A percentile compares a stretch with the other conserved stretches of the same genome.
Conservation (phyloP, 805 yeast genomes). For the Barnettozyma wickerhamii region DNA sequence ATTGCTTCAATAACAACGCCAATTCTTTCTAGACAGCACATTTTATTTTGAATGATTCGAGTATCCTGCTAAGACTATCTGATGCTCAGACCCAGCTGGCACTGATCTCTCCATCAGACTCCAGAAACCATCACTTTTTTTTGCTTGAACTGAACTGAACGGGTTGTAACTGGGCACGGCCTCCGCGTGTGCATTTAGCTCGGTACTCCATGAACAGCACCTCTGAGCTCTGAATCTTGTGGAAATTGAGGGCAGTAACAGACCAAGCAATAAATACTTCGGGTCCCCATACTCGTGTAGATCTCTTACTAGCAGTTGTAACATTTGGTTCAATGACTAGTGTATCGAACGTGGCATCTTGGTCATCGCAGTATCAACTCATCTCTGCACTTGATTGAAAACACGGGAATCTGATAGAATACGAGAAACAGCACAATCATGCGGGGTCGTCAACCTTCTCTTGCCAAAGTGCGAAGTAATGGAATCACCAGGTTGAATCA, state of each 20-base stretch:
- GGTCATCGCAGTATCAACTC: conserved; percentile 31
- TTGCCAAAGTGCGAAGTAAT: conserved; percentile 44
- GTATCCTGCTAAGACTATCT: conserved; percentile 63
- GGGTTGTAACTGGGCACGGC: conserved; percentile 75
- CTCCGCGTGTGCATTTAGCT: conserved; percentile 66
- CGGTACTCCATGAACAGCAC: conserved; percentile 57
- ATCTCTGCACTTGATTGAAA: too few species aligned
- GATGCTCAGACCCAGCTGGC: conserved; percentile 65
- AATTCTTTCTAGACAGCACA: conserved; percentile 56
- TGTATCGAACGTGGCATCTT: conserved; percentile 29
- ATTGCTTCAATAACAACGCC: conserved; percentile 51
- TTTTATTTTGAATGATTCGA: conserved; percentile 53
- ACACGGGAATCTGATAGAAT: too few species aligned
- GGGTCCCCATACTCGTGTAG: conserved; percentile 55
- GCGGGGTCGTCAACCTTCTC: conserved; percentile 41
- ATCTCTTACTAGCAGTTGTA: conserved; percentile 84
- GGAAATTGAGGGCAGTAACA: conserved; percentile 72
- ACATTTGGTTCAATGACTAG: conserved; percentile 58
- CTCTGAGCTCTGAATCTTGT: conserved; percentile 78
- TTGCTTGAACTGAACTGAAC: conserved; percentile 51
- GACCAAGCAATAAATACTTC: conserved; percentile 81
- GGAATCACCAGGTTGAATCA: conserved; percentile 37
- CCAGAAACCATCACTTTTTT: conserved; percentile 46
- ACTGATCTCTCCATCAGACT: conserved; percentile 61
- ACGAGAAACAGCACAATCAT: too few species aligned